Percentiles rank a stretch among this genome's conserved stretches.
Evolutionary conservation across 176 grass and related monocot genomes (phyloP).

Genomic region (Thinopyrum elongatum): DNA sequence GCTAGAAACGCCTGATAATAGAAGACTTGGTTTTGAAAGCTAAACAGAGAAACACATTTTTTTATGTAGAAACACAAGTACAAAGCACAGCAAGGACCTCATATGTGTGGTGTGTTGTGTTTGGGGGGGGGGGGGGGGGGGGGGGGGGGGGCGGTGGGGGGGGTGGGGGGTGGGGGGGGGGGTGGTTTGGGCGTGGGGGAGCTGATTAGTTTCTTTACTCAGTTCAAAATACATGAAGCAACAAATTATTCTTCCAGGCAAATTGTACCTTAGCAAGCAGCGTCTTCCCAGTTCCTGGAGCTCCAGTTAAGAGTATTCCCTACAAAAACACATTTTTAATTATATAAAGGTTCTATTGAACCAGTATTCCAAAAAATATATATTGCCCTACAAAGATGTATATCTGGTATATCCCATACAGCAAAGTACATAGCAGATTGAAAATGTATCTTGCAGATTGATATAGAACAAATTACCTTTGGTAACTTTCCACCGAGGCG

Average conservation of each 20-base stretch:
- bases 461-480: constrained; percentile 61
- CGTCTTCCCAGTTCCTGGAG: constrained; percentile 93
- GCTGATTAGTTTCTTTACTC: background rate
- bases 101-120: background rate
- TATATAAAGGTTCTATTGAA: constrained; percentile 2
- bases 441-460: constrained; percentile 8
- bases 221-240: background rate
- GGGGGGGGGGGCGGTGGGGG: background rate
- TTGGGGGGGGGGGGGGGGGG: background rate
- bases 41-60: background rate
- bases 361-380: background rate
- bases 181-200: too few species aligned
- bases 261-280: constrained; percentile 81
- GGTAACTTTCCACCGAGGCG: constrained; percentile 95
- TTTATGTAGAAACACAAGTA: background rate
- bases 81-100: background rate
- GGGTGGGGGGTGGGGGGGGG: background rate
- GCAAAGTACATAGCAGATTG: background rate
- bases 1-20: background rate
- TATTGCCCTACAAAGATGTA: background rate
- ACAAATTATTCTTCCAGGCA: constrained; percentile 21
- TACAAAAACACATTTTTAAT: constrained; percentile 37
- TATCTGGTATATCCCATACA: background rate
- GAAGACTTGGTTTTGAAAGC: background rate
- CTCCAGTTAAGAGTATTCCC: constrained; percentile 98